These are phyloP conservation scores for Talaromyces borbonicus DNA, from an alignment of 495 filamentous ascomycete species.

Conservation along the genomic window DNA sequence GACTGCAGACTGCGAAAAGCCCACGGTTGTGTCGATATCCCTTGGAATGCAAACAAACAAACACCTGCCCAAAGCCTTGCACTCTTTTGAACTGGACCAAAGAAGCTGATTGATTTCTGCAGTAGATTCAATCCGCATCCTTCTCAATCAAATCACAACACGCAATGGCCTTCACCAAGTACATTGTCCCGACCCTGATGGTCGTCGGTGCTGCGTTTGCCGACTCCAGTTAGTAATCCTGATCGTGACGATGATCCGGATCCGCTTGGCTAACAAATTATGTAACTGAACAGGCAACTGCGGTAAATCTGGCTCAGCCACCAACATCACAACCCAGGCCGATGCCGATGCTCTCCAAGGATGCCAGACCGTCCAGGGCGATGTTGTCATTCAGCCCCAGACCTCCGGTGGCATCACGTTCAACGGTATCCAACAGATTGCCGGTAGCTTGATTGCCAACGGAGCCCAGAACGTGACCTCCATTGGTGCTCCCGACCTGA, in stretches of 20 bases:
- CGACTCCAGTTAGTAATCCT: slow-evolving; percentile 22
- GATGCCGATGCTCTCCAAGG: slow-evolving; percentile 59
- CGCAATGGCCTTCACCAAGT: slow-evolving; percentile 67
- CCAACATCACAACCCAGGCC: slow-evolving; percentile 55
- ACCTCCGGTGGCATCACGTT: slow-evolving; percentile 40
- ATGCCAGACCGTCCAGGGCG: slow-evolving; percentile 63
- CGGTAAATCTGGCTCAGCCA: slow-evolving; percentile 30
- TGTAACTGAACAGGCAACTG: slow-evolving; percentile 13
- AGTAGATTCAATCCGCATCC: background rate
- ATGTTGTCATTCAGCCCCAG: slow-evolving; percentile 50
- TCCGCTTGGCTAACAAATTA: background rate
- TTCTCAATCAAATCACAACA: slow-evolving; percentile 7
- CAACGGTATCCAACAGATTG: slow-evolving; percentile 45
- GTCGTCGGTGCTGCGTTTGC: slow-evolving; percentile 55
- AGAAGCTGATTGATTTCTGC: no score
- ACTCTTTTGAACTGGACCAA: background rate
- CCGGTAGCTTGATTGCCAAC: slow-evolving; percentile 53
- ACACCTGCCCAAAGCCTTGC: background rate
- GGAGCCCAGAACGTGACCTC: slow-evolving; percentile 49
- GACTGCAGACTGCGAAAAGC: background rate
- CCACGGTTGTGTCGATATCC: background rate
- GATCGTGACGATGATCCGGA: background rate
- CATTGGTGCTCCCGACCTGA: slow-evolving; percentile 41
- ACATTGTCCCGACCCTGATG: slow-evolving; percentile 67
- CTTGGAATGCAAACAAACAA: slow-evolving; percentile 1